Evolutionary conservation across 2,329 filamentous ascomycete genomes (phyloP).

Genomic region (Monilinia fructicola): DNA sequence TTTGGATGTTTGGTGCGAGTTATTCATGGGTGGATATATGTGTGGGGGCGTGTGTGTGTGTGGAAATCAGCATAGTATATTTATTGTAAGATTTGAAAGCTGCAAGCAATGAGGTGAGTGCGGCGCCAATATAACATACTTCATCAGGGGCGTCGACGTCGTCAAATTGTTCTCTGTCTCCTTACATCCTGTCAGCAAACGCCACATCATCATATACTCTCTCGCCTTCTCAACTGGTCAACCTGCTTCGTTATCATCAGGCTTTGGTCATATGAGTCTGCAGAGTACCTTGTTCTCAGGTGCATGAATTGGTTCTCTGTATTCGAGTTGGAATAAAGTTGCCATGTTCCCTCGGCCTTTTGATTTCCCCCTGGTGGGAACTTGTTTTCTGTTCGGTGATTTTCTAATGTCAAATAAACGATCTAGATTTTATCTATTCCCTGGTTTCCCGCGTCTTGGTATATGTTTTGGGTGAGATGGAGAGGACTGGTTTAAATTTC

Average conservation of each 20-base stretch:
- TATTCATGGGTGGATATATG: too few relatives aligned
- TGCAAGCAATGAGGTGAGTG: not conserved
- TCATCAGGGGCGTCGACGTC: not conserved
- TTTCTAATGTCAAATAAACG: not conserved
- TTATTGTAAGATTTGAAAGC: too few relatives aligned
- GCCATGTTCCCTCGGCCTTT: too few relatives aligned
- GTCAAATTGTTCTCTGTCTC: not conserved
- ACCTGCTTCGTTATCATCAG: not conserved
- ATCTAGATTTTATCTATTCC: not conserved
- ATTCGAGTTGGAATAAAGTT: not conserved
- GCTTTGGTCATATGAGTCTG: not conserved
- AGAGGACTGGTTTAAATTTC: not conserved
- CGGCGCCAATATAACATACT: not conserved
- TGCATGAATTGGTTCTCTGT: not conserved
- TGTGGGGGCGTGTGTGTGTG: too few relatives aligned
- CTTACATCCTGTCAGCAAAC: not conserved
- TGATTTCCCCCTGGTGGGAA: not conserved
- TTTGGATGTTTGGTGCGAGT: too few relatives aligned
- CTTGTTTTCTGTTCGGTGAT: too few relatives aligned
- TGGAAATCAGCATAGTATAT: too few relatives aligned
- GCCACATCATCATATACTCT: not conserved
- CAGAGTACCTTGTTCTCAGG: not conserved
- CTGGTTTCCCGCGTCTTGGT: not conserved
- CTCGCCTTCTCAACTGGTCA: not conserved
- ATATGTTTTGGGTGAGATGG: not conserved